Evolutionary conservation across 164 flowering plant species (phyloP), one percentile per base, ranked within the genome.

Genomic region (Tetracentron sinense): DNA sequence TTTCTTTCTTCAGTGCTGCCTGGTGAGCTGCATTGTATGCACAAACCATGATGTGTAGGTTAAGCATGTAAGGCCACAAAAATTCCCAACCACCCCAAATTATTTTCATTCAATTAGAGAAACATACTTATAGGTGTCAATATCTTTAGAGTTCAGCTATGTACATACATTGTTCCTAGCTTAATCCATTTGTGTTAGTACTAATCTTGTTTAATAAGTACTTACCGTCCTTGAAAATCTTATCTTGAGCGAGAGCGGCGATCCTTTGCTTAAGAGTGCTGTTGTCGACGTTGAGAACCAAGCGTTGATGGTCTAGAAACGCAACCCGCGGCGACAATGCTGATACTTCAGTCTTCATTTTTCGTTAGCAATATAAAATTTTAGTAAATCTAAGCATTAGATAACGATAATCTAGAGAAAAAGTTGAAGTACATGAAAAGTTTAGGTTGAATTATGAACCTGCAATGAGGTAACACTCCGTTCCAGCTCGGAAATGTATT

Each of bases 231-330:
- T 90, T 90, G 74, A 90, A 90, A 58, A 90, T 70, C 77, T 88
- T 88, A 54, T 90, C 97, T 74, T 90, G 97, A 3, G 88, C 88
- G 5, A 90, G 77, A 42, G 95, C 97, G 0, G 95, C 97, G 31
- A 90, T 85, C 65, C 95, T 76, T 81, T 88, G 97, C 79, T 88
- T 90, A 22, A 90, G 84, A 71, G 91, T 84, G 69, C 95, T 81
- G 60, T 90, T 90, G 65, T 90, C 97, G 19, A 90, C 88, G 42
- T 82, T 88, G 16, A 90, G 84, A 74, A 86, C 79, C 77, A 90
- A 71, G 0, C 97, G 72, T 47, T 90, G 95, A 50, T 86, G 94
- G 63, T 88, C 97, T n/a, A 88, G 70, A 69, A 76, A 90, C 48
- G 97, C 90, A 56, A 90, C 95, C 49, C 94, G 68, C 0, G 97